Evolutionary conservation across 352 stramenopile species (phyloP).

Genomic region (Globisporangium orthogonon): DNA sequence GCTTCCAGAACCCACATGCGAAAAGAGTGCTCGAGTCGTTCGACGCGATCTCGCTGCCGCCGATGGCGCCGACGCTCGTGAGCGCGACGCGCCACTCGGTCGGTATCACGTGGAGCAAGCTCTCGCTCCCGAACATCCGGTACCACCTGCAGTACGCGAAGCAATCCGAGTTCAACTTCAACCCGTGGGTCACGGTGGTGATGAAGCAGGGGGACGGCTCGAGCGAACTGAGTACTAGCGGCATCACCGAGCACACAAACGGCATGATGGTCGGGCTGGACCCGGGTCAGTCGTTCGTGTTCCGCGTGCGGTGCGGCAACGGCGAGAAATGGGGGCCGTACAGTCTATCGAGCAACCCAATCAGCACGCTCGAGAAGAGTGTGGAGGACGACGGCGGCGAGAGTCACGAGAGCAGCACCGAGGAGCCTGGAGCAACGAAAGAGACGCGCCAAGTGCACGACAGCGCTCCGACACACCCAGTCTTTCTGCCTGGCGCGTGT

Average conservation of each 20-base stretch:
- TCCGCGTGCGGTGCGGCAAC: slow-evolving; percentile 56
- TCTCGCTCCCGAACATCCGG: slow-evolving; percentile 18
- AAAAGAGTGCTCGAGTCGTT: slow-evolving; percentile 41
- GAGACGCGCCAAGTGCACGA: not conserved
- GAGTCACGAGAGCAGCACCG: not conserved
- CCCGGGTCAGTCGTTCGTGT: slow-evolving; percentile 42
- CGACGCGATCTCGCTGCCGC: slow-evolving; percentile 50
- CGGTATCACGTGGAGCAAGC: slow-evolving; percentile 57
- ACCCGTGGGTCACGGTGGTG: slow-evolving; percentile 39
- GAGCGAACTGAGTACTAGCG: slow-evolving; percentile 29
- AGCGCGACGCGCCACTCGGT: slow-evolving; percentile 53
- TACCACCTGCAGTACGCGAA: slow-evolving; percentile 67
- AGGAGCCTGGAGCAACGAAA: not conserved
- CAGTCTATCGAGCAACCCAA: slow-evolving; percentile 49
- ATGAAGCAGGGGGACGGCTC: slow-evolving; percentile 43
- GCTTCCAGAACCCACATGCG: slow-evolving; percentile 54
- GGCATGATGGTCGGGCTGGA: slow-evolving; percentile 63
- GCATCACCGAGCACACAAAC: slow-evolving; percentile 45
- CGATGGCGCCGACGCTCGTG: slow-evolving; percentile 56
- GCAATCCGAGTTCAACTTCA: slow-evolving; percentile 53
- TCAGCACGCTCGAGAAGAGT: slow-evolving; percentile 45
- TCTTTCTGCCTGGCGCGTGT: slow-evolving; percentile 61
- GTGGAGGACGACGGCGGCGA: slow-evolving; percentile 2
- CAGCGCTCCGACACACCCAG: slow-evolving; percentile 2
- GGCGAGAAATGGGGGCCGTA: slow-evolving; percentile 58